Evolutionary conservation across 495 filamentous ascomycete genomes (phyloP).

Genomic region (Xylaria intraflava): DNA sequence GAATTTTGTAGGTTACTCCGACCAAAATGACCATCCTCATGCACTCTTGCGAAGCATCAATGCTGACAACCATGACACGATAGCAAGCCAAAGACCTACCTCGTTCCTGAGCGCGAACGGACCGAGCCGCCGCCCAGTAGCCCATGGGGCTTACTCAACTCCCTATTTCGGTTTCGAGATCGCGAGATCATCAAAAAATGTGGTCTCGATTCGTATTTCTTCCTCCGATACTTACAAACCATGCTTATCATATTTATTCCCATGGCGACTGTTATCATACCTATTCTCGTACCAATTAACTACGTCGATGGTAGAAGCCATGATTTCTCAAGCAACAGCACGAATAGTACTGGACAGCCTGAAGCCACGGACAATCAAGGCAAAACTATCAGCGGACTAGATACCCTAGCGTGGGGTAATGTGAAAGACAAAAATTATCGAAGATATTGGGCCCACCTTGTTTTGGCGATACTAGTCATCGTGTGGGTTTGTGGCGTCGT

Average conservation of each 20-base stretch:
- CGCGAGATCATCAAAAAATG: slow-evolving; percentile 92
- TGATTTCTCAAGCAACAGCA: slow-evolving; percentile 33
- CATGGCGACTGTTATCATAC: slow-evolving; percentile 69
- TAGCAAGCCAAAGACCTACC: slow-evolving; percentile 81
- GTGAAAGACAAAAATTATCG: slow-evolving; percentile 59
- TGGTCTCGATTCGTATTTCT: slow-evolving; percentile 96
- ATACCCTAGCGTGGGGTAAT: slow-evolving; percentile 86
- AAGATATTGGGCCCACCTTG: slow-evolving; percentile 83
- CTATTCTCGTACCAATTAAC: slow-evolving; percentile 83
- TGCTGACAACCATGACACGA: slow-evolving; percentile 1
- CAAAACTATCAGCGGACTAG: slow-evolving; percentile 57
- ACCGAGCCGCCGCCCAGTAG: slow-evolving; percentile 64
- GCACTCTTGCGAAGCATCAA: not conserved
- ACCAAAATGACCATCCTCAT: not conserved
- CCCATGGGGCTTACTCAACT: slow-evolving; percentile 59
- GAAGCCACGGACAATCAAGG: slow-evolving; percentile 31
- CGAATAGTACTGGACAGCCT: slow-evolving; percentile 10
- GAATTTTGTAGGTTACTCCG: slow-evolving; percentile 71
- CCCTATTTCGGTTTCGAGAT: slow-evolving; percentile 70
- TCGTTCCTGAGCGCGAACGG: slow-evolving; percentile 82
- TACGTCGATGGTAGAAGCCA: slow-evolving; percentile 61
- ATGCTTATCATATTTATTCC: slow-evolving; percentile 88
- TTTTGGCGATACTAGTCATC: slow-evolving; percentile 74
- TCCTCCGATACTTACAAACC: slow-evolving; percentile 89
- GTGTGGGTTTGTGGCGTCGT: slow-evolving; percentile 82